Conservation (phyloP, 345 rosid species). For the Arabis hirsuta region DNA sequence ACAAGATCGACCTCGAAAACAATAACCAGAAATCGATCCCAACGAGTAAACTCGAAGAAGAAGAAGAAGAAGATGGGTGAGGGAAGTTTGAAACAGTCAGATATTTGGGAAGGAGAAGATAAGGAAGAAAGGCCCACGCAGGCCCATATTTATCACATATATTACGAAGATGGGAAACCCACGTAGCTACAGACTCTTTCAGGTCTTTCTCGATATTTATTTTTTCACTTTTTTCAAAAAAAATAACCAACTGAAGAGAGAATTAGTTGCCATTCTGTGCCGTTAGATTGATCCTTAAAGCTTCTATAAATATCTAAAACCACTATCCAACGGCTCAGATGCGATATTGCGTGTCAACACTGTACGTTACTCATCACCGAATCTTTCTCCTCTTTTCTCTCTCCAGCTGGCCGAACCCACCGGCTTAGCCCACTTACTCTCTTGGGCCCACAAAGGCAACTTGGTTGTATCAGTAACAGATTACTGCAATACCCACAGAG, state of each 20-base stretch:
- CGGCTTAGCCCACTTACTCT: conserved; percentile 28
- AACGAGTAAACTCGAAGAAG: neutral
- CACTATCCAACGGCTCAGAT: conserved; percentile 30
- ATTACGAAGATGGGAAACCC: neutral
- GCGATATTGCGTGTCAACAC: neutral
- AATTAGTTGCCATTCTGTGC: conserved; percentile 1
- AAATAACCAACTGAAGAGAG: neutral
- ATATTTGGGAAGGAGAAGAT: conserved; percentile 34
- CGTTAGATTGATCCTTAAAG: conserved; percentile 45
- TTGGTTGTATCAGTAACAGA: conserved; percentile 5
- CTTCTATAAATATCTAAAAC: conserved; percentile 41
- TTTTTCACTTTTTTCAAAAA: neutral
- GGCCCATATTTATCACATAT: neutral
- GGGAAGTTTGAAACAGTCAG: neutral
- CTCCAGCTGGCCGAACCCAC: conserved; percentile 44
- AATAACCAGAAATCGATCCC: no score
- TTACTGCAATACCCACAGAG: conserved; percentile 15
- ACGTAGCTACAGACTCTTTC: no score
- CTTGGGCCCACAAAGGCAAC: conserved; percentile 31
- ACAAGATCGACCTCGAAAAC: neutral
- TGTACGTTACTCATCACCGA: conserved; percentile 35
- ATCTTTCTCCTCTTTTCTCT: conserved; percentile 41
- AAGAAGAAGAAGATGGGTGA: neutral
- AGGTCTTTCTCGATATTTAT: neutral
- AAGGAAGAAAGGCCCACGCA: conserved; percentile 28